Evolutionary conservation across 192 early-diverging fungal genomes (phyloP).

Genomic region (Backusella parvicylindrica): DNA sequence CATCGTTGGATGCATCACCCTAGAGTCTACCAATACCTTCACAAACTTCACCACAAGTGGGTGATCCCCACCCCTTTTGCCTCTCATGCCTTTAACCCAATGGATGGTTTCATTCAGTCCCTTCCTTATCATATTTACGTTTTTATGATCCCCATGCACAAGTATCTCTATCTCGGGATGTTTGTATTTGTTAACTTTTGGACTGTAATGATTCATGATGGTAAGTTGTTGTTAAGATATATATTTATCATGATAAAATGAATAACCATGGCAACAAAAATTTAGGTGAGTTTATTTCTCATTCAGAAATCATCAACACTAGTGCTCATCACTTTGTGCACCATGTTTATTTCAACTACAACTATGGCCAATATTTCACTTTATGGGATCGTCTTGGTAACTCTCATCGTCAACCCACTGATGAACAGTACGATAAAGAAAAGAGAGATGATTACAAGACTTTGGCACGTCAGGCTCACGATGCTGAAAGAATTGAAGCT

Average conservation of each 20-base stretch:
- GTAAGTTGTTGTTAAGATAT: constrained; percentile 26
- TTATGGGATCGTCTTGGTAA: constrained; percentile 82
- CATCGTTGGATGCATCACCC: constrained; percentile 93
- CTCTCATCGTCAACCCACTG: constrained; percentile 64
- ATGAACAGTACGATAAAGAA: constrained; percentile 62
- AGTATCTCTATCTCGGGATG: constrained; percentile 78
- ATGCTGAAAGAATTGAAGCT: constrained; percentile 55
- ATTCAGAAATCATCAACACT: constrained; percentile 73
- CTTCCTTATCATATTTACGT: constrained; percentile 91
- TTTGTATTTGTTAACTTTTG: constrained; percentile 91
- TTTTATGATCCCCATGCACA: constrained; percentile 87
- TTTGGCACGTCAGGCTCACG: constrained; percentile 60
- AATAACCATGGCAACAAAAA: background rate
- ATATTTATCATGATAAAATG: background rate
- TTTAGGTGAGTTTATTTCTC: constrained; percentile 65
- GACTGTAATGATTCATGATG: constrained; percentile 98
- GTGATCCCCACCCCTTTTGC: constrained; percentile 87
- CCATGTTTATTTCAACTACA: constrained; percentile 98
- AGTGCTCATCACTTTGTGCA: constrained; percentile 96
- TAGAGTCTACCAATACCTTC: constrained; percentile 79
- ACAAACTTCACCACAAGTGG: constrained; percentile 65
- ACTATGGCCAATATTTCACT: constrained; percentile 98
- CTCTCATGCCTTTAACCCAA: constrained; percentile 90
- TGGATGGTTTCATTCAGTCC: constrained; percentile 95
- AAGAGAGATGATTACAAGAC: constrained; percentile 58